A percentile compares a stretch with the other conserved stretches of the same genome.
These are phyloP conservation scores for Neurospora sp. DNA, from an alignment of 495 filamentous ascomycete genomes.

Conservation along the genomic window DNA sequence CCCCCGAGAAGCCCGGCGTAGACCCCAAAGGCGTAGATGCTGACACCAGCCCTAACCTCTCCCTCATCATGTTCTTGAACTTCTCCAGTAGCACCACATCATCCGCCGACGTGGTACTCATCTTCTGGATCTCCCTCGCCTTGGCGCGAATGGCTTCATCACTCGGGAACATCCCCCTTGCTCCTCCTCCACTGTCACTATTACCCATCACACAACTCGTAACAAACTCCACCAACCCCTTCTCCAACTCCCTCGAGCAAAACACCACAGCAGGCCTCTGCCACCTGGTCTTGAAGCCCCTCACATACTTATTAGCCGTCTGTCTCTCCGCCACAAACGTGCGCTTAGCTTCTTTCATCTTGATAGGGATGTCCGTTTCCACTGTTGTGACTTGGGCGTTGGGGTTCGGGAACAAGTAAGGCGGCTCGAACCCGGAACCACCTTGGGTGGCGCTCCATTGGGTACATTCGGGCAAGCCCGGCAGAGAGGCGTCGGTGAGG, in stretches of 20 bases:
- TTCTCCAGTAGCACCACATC: slow-evolving; percentile 36
- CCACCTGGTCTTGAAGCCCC: slow-evolving; percentile 22
- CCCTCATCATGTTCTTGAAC: slow-evolving; percentile 34
- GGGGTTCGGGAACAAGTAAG: slow-evolving; percentile 27
- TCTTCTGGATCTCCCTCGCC: slow-evolving; percentile 35
- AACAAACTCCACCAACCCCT: slow-evolving; percentile 33
- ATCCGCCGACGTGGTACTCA: slow-evolving; percentile 35
- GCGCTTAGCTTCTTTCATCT: slow-evolving; percentile 22
- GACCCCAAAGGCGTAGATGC: neutral
- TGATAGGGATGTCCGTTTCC: slow-evolving; percentile 13
- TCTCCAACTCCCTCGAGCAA: slow-evolving; percentile 43
- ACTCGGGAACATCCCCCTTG: slow-evolving; percentile 20
- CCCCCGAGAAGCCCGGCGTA: neutral
- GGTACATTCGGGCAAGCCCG: slow-evolving; percentile 28
- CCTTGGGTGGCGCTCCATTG: slow-evolving; percentile 33
- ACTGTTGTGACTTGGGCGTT: slow-evolving; percentile 4
- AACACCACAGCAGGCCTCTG: slow-evolving; percentile 36
- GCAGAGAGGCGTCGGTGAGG: slow-evolving; percentile 30
- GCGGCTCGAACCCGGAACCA: slow-evolving; percentile 40
- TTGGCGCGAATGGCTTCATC: slow-evolving; percentile 28
- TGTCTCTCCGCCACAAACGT: slow-evolving; percentile 24
- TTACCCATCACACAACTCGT: neutral
- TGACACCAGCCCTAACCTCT: slow-evolving; percentile 1
- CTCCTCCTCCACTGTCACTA: slow-evolving; percentile 1
- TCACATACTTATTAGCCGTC: slow-evolving; percentile 32